A percentile compares a stretch with the other conserved stretches of the same genome.
phyloP scores from a whole-genome alignment of 441 rosid species.

The Arabidopsis lyrata region DNA sequence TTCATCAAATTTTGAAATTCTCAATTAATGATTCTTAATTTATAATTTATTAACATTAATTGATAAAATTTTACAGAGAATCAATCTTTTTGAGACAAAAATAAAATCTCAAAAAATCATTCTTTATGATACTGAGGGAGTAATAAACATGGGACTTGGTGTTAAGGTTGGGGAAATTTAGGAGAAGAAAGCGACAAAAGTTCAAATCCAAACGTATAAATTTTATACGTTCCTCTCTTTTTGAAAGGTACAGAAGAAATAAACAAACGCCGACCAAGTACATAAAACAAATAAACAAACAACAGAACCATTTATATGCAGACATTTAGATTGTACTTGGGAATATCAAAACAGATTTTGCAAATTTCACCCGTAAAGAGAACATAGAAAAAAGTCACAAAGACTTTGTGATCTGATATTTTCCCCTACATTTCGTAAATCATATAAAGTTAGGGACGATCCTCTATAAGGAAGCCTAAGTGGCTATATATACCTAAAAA shows the following conservation, averaged over 20 bases:
- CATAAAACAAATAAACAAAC: conserved; percentile 18
- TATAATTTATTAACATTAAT: too few relatives aligned
- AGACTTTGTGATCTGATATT: neutral
- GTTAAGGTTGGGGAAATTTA: conserved; percentile 17
- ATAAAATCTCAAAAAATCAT: too few relatives aligned
- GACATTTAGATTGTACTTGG: conserved; percentile 28
- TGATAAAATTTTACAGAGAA: too few relatives aligned
- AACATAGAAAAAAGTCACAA: neutral
- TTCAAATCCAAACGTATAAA: conserved; percentile 26
- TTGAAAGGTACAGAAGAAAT: conserved; percentile 25
- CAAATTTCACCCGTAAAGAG: conserved; percentile 40
- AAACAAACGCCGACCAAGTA: conserved; percentile 38
- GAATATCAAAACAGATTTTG: conserved; percentile 29
- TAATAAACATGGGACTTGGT: conserved; percentile 35
- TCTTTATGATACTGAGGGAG: too few relatives aligned
- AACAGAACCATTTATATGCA: conserved; percentile 28
- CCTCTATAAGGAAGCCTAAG: too few relatives aligned
- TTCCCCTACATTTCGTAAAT: neutral
- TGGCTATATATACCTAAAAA: neutral
- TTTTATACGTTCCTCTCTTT: neutral
- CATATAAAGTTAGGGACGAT: neutral
- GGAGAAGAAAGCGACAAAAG: conserved; percentile 39
- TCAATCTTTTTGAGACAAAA: too few relatives aligned
- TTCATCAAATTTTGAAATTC: too few relatives aligned
- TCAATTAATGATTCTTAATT: too few relatives aligned